phyloP scores from a whole-genome alignment of 495 filamentous ascomycete species.

The Daldinia decipiens region DNA sequence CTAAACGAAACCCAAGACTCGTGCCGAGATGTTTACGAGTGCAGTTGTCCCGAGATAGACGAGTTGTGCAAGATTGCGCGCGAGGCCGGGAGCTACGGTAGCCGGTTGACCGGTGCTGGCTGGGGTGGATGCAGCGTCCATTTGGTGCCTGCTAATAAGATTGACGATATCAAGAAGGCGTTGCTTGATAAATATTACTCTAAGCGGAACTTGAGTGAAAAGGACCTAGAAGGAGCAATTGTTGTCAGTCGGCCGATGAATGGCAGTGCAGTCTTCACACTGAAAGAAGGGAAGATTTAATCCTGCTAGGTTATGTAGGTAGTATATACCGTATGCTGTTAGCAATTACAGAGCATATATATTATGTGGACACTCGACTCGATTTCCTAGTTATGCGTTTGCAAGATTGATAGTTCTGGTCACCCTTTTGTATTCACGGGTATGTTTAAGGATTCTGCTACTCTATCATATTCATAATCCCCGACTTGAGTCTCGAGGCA shows the following conservation, averaged over 20 bases:
- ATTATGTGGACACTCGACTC: not conserved
- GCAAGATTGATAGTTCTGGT: too few species aligned
- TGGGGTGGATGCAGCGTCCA: constrained; percentile 98
- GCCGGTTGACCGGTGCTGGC: constrained; percentile 89
- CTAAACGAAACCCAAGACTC: constrained; percentile 91
- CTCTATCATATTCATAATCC: not conserved
- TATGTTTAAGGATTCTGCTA: not conserved
- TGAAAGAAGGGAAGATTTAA: constrained; percentile 45
- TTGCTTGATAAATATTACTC: constrained; percentile 87
- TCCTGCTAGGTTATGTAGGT: not conserved
- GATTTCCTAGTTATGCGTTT: not conserved
- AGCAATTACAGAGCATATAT: not conserved
- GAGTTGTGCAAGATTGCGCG: constrained; percentile 83
- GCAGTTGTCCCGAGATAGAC: constrained; percentile 90
- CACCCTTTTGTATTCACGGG: not conserved
- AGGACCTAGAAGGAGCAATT: constrained; percentile 80
- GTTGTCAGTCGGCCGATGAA: constrained; percentile 89
- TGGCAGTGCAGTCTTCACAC: constrained; percentile 66
- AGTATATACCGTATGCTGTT: not conserved
- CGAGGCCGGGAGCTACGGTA: constrained; percentile 81
- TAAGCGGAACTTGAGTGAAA: constrained; percentile 74
- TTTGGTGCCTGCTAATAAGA: constrained; percentile 84
- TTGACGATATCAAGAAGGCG: constrained; percentile 79
- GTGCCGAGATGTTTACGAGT: constrained; percentile 86
- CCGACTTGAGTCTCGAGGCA: not conserved